Percentiles rank a stretch among this genome's conserved stretches.
phyloP scores from a whole-genome alignment of 257 asterid species.

The Orobanche coerulescens region DNA sequence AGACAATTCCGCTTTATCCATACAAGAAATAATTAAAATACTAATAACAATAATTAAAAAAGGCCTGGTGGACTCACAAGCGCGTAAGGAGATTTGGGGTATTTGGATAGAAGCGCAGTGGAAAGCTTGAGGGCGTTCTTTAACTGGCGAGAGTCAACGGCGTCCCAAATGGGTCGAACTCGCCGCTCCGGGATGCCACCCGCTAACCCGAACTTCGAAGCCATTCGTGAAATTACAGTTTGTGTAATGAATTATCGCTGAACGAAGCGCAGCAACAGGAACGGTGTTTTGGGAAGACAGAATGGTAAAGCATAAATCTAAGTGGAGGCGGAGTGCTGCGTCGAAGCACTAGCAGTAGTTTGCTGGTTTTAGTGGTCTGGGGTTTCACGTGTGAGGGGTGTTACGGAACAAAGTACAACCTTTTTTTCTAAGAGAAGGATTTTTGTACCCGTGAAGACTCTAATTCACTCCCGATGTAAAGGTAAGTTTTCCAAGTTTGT shows the following conservation, averaged over 20 bases:
- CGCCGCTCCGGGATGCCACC: conserved; percentile 96
- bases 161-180: conserved; percentile 93
- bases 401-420: no score
- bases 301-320: conserved; percentile 18
- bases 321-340: conserved; percentile 17
- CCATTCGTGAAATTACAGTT: conserved; percentile 32
- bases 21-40: no score
- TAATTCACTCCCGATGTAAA: no score
- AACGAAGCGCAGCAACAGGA: conserved; percentile 14
- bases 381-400: conserved; percentile 9
- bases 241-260: not conserved
- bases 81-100: conserved; percentile 81
- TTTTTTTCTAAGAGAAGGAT: no score
- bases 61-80: conserved; percentile 38
- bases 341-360: not conserved
- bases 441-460: no score
- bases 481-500: no score
- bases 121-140: conserved; percentile 83
- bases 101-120: conserved; percentile 60
- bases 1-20: not conserved
- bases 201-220: conserved; percentile 83
- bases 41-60: not conserved
- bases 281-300: conserved; percentile 18
- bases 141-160: conserved; percentile 91
- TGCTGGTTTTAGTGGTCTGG: not conserved